phyloP scores from a whole-genome alignment of 164 flowering plant genomes.

The Aristolochia californica region DNA sequence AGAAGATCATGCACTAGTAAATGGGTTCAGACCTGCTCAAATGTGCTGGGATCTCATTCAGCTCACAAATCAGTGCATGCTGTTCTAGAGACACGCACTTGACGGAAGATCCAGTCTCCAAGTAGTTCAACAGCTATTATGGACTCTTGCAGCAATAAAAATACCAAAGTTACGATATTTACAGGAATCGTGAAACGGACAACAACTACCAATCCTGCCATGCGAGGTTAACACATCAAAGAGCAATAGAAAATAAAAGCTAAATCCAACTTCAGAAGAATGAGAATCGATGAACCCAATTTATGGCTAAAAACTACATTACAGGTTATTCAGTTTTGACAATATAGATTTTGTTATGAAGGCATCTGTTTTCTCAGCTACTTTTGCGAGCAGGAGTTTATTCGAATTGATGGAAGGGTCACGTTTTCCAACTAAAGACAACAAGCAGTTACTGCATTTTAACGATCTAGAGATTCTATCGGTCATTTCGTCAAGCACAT shows the following conservation, averaged over 20 bases:
- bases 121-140: too few relatives aligned
- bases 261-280: neutral
- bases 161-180: too few relatives aligned
- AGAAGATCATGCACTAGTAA: too few relatives aligned
- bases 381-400: constrained; percentile 32
- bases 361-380: constrained; percentile 39
- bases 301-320: constrained; percentile 3
- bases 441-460: constrained; percentile 55
- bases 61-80: too few relatives aligned
- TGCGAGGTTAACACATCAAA: neutral
- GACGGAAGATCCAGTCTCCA: too few relatives aligned
- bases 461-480: constrained; percentile 46
- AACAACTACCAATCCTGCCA: too few relatives aligned
- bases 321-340: constrained; percentile 36
- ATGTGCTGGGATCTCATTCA: too few relatives aligned
- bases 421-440: constrained; percentile 55
- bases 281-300: neutral
- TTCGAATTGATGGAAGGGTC: constrained; percentile 27
- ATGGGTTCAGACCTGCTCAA: too few relatives aligned
- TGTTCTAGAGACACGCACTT: too few relatives aligned
- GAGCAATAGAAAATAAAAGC: too few relatives aligned
- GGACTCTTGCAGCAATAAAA: too few relatives aligned
- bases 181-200: too few relatives aligned
- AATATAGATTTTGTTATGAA: constrained; percentile 54
- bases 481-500: constrained; percentile 21